A percentile compares a stretch with the other conserved stretches of the same genome.
phyloP scores from a whole-genome alignment of 2,329 filamentous ascomycete genomes.

The Sporothrix inflata region DNA sequence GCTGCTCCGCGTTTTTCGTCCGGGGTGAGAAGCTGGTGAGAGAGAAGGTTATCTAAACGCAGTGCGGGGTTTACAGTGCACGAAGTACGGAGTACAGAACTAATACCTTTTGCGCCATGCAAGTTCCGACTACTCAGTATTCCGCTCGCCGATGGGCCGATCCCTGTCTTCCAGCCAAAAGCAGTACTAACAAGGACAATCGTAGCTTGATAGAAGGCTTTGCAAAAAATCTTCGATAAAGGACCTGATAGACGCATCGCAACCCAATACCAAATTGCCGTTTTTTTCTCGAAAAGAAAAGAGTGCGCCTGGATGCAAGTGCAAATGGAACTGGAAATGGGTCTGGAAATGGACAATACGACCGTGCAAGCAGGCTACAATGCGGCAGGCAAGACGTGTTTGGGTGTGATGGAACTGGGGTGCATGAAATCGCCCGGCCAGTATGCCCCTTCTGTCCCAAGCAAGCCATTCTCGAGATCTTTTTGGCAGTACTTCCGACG shows the following conservation, averaged over 20 bases:
- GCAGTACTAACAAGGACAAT: neutral
- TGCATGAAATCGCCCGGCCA: constrained; percentile 7
- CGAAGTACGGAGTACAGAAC: neutral
- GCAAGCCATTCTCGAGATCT: neutral
- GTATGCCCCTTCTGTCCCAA: constrained; percentile 1
- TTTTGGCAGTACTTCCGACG: constrained; percentile 4
- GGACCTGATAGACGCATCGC: neutral
- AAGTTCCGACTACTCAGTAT: constrained; percentile 11
- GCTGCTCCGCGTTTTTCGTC: neutral
- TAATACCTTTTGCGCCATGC: neutral
- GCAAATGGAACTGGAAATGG: neutral
- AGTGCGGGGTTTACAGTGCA: neutral
- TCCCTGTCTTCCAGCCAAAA: constrained; percentile 2
- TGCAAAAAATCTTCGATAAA: neutral
- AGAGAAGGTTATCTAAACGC: neutral
- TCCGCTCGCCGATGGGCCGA: constrained; percentile 12
- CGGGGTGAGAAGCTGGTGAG: neutral
- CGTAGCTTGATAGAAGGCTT: neutral
- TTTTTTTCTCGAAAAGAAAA: neutral
- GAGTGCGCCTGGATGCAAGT: constrained; percentile 2
- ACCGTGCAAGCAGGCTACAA: neutral
- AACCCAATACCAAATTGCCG: neutral
- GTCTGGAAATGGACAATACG: neutral
- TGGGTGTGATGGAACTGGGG: neutral
- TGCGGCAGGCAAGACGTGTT: neutral